Conservation (phyloP, 176 grass and related monocot genomes). For the Triticum monococcum region DNA sequence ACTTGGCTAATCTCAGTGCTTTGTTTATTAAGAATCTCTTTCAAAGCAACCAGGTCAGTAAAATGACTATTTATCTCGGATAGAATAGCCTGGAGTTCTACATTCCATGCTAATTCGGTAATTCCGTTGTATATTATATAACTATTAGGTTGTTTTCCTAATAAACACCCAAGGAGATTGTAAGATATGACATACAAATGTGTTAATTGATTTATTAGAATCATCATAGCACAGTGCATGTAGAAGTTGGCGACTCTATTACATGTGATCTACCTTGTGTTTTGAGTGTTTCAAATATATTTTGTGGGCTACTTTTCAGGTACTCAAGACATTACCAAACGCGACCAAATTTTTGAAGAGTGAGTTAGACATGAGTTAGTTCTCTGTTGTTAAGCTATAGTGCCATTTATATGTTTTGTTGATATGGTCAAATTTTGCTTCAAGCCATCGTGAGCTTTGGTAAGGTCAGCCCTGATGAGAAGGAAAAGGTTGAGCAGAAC, state of each 20-base stretch:
- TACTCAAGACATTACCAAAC: conserved; percentile 77
- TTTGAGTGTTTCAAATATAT: background rate
- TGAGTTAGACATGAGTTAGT: conserved; percentile 43
- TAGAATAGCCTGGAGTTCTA: background rate
- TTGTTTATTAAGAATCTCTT: conserved; percentile 9
- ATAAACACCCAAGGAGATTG: background rate
- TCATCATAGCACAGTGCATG: background rate
- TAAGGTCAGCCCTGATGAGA: conserved; percentile 63
- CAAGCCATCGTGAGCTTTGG: conserved; percentile 93
- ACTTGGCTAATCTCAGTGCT: background rate
- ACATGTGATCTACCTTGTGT: background rate
- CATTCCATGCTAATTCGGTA: background rate
- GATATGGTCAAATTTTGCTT: conserved; percentile 34
- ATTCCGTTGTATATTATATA: conserved; percentile 12
- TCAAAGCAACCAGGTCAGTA: background rate
- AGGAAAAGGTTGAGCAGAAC: conserved; percentile 65
- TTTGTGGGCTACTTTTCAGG: conserved; percentile 46
- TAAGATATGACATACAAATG: background rate
- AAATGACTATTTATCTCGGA: background rate
- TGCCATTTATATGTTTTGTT: conserved; percentile 20
- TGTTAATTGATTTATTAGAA: conserved; percentile 22
- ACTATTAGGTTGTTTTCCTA: background rate
- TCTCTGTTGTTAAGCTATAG: conserved; percentile 4
- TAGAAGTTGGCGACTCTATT: background rate
- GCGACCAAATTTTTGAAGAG: conserved; percentile 60